phyloP scores from a whole-genome alignment of 352 stramenopile species.

The Globisporangium takayamanum region DNA sequence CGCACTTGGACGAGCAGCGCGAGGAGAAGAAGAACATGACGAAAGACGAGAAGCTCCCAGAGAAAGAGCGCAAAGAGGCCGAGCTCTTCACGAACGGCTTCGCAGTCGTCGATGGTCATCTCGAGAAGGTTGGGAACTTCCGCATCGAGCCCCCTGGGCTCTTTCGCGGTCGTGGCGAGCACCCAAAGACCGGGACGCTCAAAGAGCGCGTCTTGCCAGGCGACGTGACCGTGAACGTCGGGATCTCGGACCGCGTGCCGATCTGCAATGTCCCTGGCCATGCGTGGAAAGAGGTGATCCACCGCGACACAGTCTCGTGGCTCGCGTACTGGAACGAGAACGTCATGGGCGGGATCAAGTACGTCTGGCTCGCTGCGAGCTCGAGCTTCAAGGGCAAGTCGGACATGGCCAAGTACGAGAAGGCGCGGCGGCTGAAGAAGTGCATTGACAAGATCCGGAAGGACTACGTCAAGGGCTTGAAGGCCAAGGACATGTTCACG shows the following conservation, averaged over 20 bases:
- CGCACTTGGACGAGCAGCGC: slow-evolving; percentile 89
- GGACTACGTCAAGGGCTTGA: slow-evolving; percentile 87
- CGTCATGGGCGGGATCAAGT: slow-evolving; percentile 97
- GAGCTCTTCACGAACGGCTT: slow-evolving; percentile 94
- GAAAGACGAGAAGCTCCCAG: slow-evolving; percentile 90
- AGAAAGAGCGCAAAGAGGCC: slow-evolving; percentile 90
- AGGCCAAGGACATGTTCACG: slow-evolving; percentile 87
- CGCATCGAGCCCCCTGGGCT: slow-evolving; percentile 96
- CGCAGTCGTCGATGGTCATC: slow-evolving; percentile 95
- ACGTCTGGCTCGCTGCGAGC: slow-evolving; percentile 97
- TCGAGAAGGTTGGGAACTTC: slow-evolving; percentile 98
- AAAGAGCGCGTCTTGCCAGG: slow-evolving; percentile 96
- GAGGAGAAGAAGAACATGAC: slow-evolving; percentile 95
- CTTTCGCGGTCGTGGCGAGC: slow-evolving; percentile 97
- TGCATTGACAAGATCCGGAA: slow-evolving; percentile 95
- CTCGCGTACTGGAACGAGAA: slow-evolving; percentile 98
- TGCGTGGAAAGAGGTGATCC: slow-evolving; percentile 95
- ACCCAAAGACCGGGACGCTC: slow-evolving; percentile 98
- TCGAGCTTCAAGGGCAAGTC: slow-evolving; percentile 99
- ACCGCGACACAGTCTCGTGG: slow-evolving; percentile 90
- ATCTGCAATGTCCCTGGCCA: slow-evolving; percentile 91
- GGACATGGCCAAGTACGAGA: slow-evolving; percentile 99
- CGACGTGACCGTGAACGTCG: slow-evolving; percentile 97
- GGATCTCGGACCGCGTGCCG: slow-evolving; percentile 87
- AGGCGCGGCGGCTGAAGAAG: slow-evolving; percentile 96